Evolutionary conservation across 345 rosid genomes (phyloP), one percentile per base, ranked within the genome.

Genomic region (Atalantia buxifolia): DNA sequence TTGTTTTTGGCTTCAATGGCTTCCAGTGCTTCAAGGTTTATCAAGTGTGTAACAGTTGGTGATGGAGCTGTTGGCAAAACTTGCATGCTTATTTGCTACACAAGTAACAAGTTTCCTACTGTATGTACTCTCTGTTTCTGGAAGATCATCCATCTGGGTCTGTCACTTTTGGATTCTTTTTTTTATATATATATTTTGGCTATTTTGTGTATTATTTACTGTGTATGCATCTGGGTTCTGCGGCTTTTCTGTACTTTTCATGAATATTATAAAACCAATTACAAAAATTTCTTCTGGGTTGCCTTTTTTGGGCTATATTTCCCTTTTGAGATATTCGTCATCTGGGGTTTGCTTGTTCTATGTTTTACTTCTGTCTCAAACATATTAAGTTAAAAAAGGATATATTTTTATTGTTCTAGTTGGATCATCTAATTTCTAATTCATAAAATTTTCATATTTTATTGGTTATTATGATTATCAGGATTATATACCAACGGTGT

Each of bases 401-500:
- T 22, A 69, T 45, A 64, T 19, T 50, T 73, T 67, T 50, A 66
- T 66, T 61, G 36, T 63, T 56, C 55, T 19, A 14, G 45, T 71
- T 35, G 36, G 33, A 3, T 69, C 24, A 42, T 78, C 73, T 65
- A 53, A 3, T 22, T 19, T 64, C 25, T 70, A 48, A 38, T 56
- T 71, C 35, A n/a, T 78, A 66, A 28, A 61, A n/a, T 42, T 59
- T 55, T 50, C 42, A 31, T 24, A 22, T 66, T 73, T 28, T 81
- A 16, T 78, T 77, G n/a, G 56, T 55, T 83, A 77, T 72, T 67
- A 66, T 76, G n/a, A 48, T 85, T 61, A 22, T 82, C 92, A 95
- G 99, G 99, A 95, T 86, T 95, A 95, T 69, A 87, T 95, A 82
- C 99, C 99, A 65, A 95, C 98, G 61, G 98, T 95, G 69, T 95